Conservation (phyloP, 257 asterid genomes). For the Henckelia pumila region DNA sequence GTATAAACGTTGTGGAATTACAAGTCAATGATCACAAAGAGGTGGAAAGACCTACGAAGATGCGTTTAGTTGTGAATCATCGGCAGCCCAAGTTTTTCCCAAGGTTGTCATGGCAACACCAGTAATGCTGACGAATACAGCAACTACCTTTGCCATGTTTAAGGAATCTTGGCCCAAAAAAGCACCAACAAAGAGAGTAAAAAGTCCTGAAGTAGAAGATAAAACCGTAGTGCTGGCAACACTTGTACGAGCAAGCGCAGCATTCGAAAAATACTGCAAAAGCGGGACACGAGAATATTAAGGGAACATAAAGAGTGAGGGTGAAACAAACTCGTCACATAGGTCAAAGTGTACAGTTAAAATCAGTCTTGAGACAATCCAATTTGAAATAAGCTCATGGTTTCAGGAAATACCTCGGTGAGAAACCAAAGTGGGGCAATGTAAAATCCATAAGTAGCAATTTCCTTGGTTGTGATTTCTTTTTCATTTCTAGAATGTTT, state of each 20-base stretch:
- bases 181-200: constrained; percentile 91
- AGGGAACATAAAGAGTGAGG: constrained; percentile 9
- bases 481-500: constrained; percentile 43
- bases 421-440: constrained; percentile 97
- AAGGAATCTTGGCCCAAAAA: constrained; percentile 90
- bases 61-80: constrained; percentile 55
- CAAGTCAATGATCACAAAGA: constrained; percentile 11
- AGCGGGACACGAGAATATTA: constrained; percentile 7
- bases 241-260: constrained; percentile 98
- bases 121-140: constrained; percentile 88
- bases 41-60: constrained; percentile 57
- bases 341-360: not conserved
- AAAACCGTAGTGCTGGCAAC: constrained; percentile 97
- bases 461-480: constrained; percentile 65
- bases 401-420: constrained; percentile 63
- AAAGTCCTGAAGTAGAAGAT: constrained; percentile 95
- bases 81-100: constrained; percentile 98
- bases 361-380: not conserved
- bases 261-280: constrained; percentile 88
- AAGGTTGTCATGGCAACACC: constrained; percentile 94
- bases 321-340: not conserved
- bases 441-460: constrained; percentile 85
- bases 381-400: constrained; percentile 5
- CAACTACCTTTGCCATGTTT: constrained; percentile 67
- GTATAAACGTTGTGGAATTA: not conserved